Percentiles rank a stretch among this genome's conserved stretches.
Conservation (phyloP, 441 rosid genomes). For the Dalechampia spathulata region DNA sequence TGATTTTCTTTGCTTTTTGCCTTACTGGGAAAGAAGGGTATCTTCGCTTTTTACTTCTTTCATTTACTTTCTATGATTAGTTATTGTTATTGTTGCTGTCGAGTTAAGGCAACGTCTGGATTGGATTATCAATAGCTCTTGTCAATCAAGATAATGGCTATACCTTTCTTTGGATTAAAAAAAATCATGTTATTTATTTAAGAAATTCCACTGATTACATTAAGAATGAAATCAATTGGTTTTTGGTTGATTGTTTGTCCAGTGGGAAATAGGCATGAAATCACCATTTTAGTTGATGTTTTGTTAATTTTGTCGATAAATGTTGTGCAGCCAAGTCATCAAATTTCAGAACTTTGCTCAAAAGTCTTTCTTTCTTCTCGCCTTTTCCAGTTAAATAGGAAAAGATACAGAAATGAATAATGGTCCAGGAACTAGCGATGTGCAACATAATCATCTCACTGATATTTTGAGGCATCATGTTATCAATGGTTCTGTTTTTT, state of each 20-base stretch:
- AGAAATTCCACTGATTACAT: too few species aligned
- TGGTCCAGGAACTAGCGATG: background rate
- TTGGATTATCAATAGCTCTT: too few species aligned
- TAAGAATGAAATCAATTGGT: too few species aligned
- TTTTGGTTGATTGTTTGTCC: too few species aligned
- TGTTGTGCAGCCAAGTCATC: too few species aligned
- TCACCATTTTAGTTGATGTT: too few species aligned
- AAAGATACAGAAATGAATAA: background rate
- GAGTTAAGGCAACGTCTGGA: background rate
- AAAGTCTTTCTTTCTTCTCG: background rate
- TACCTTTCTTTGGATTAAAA: too few species aligned
- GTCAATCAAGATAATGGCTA: too few species aligned
- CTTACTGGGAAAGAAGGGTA: constrained; percentile 93
- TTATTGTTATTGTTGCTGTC: background rate
- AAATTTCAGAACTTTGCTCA: background rate
- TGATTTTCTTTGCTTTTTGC: constrained; percentile 90
- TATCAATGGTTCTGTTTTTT: background rate
- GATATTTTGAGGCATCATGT: background rate
- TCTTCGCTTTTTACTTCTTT: constrained; percentile 8
- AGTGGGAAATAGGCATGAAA: too few species aligned
- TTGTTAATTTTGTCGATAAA: background rate
- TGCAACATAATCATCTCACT: background rate
- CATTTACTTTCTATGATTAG: background rate
- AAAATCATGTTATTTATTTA: too few species aligned
- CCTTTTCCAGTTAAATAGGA: background rate